A percentile compares a stretch with the other conserved stretches of the same genome.
phyloP scores from a whole-genome alignment of 129 eudicot species.

The Flaveria brownii region DNA sequence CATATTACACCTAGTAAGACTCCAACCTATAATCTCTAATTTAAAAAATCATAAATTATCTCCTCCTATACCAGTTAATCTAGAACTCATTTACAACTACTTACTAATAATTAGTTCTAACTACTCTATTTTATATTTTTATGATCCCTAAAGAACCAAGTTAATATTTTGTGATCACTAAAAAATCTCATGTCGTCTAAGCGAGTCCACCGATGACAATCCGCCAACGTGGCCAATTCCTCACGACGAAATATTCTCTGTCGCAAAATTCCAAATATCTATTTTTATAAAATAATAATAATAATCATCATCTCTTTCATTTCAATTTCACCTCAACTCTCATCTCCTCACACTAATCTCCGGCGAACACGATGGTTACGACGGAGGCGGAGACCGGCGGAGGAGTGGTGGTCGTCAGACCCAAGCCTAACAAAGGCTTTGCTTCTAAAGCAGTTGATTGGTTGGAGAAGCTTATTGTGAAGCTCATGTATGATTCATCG shows the following conservation, averaged over 20 bases:
- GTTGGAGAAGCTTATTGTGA: slow-evolving; percentile 62
- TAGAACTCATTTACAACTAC: too few relatives aligned
- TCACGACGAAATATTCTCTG: slow-evolving; percentile 7
- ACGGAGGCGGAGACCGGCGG: slow-evolving; percentile 37
- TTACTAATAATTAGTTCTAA: too few relatives aligned
- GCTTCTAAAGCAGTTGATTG: slow-evolving; percentile 73
- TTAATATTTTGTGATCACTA: too few relatives aligned
- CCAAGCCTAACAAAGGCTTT: slow-evolving; percentile 69
- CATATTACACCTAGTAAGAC: too few relatives aligned
- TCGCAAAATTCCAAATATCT: neutral
- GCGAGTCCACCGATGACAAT: neutral
- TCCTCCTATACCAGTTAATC: too few relatives aligned
- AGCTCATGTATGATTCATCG: slow-evolving; percentile 56
- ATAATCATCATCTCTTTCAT: neutral
- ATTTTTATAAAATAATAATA: neutral
- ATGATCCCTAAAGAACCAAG: too few relatives aligned
- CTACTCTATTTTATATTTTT: too few relatives aligned
- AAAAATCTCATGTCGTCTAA: neutral
- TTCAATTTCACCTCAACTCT: neutral
- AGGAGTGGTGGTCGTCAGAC: slow-evolving; percentile 66
- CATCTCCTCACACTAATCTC: neutral
- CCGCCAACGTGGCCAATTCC: slow-evolving; percentile 23
- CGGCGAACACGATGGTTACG: slow-evolving; percentile 20
- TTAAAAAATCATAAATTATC: too few relatives aligned
- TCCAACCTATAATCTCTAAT: too few relatives aligned